Evolutionary conservation across 2,329 filamentous ascomycete genomes (phyloP).

Genomic region (Aspergillus spinulosporus): DNA sequence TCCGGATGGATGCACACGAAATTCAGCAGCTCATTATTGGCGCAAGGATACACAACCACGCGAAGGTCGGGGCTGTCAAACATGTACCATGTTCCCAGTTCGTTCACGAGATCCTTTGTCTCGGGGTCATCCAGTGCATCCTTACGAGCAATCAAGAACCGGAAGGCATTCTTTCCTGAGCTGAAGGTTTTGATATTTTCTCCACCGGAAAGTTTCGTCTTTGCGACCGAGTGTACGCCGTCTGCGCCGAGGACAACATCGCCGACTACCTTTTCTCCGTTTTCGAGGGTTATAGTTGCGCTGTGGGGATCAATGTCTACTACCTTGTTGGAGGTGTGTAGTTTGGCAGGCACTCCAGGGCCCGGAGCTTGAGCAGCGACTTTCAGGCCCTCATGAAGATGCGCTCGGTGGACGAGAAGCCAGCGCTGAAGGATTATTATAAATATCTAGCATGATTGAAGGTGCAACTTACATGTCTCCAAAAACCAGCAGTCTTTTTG

Average conservation of each 20-base stretch:
- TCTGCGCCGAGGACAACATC: conserved; percentile 59
- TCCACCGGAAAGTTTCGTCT: conserved; percentile 30
- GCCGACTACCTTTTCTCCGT: conserved; percentile 46
- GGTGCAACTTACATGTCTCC: conserved; percentile 32
- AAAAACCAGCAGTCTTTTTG: conserved; percentile 24
- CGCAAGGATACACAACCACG: conserved; percentile 51
- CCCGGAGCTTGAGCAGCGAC: conserved; percentile 43
- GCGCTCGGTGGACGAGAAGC: conserved; percentile 56
- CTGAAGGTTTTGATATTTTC: conserved; percentile 41
- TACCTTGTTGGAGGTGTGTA: conserved; percentile 49
- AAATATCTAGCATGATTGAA: neutral
- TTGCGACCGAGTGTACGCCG: conserved; percentile 47
- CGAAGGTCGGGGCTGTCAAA: conserved; percentile 46
- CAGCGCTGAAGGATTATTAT: conserved; percentile 37
- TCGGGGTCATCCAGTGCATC: conserved; percentile 42
- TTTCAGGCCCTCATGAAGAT: conserved; percentile 56
- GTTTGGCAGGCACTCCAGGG: conserved; percentile 40
- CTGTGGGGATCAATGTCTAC: conserved; percentile 44
- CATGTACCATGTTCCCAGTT: conserved; percentile 46
- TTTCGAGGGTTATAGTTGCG: conserved; percentile 48
- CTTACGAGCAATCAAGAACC: conserved; percentile 55
- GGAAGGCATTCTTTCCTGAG: conserved; percentile 59
- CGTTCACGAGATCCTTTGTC: conserved; percentile 40
- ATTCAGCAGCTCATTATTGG: conserved; percentile 50
- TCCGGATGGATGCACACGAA: conserved; percentile 56